Evolutionary conservation across 2,329 filamentous ascomycete species (phyloP).

Genomic region (Didymella glomerata): DNA sequence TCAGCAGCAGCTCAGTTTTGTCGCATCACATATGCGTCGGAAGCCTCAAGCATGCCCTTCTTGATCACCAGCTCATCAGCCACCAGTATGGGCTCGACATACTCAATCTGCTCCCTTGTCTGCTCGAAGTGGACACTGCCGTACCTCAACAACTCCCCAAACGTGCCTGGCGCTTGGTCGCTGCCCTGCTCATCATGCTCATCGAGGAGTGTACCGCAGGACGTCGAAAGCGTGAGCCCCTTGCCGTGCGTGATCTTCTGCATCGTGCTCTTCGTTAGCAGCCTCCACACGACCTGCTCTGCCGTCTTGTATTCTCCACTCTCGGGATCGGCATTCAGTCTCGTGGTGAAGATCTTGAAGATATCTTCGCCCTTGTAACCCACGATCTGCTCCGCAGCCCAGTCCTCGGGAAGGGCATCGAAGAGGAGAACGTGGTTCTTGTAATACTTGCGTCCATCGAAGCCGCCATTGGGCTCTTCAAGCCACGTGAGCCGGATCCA

Average conservation of each 20-base stretch:
- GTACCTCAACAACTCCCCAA: conserved; percentile 50
- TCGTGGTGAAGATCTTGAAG: conserved; percentile 2
- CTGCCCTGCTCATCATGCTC: conserved; percentile 44
- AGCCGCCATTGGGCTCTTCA: conserved; percentile 37
- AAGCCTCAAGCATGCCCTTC: conserved; percentile 24
- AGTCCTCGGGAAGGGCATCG: background rate
- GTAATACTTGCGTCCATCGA: conserved; percentile 2
- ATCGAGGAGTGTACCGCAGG: conserved; percentile 45
- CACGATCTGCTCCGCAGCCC: background rate
- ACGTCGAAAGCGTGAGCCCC: conserved; percentile 25
- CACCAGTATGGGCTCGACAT: conserved; percentile 29
- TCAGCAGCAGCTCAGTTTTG: no score
- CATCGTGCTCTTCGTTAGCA: conserved; percentile 45
- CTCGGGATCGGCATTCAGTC: conserved; percentile 2
- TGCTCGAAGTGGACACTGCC: conserved; percentile 50
- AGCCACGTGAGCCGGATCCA: conserved; percentile 49
- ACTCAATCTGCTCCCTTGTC: conserved; percentile 40
- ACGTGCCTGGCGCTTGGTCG: conserved; percentile 45
- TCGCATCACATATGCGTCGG: background rate
- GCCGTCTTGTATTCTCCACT: conserved; percentile 39
- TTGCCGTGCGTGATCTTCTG: conserved; percentile 52
- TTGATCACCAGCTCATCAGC: conserved; percentile 25
- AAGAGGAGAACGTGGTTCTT: background rate
- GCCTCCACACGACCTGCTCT: conserved; percentile 38
- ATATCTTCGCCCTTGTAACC: conserved; percentile 3